These are phyloP conservation scores for Astathelohania contejeani DNA, from an alignment of 371 early-diverging fungal species.

Conservation along the genomic window DNA sequence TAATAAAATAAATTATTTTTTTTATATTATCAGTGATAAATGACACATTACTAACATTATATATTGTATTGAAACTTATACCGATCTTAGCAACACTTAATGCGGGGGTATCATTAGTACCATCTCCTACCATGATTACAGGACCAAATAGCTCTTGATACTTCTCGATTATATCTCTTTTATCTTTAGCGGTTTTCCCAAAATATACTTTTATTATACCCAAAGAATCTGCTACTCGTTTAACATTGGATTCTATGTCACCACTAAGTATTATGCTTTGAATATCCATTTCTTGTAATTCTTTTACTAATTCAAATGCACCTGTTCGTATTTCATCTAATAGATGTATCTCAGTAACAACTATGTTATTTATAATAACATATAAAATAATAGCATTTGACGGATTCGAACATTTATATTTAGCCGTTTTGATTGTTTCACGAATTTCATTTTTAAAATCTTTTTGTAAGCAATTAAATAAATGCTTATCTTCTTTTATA, in stretches of 20 bases:
- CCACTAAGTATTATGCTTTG: not conserved
- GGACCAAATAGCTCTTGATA: not conserved
- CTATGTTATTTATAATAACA: not conserved
- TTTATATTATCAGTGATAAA: too few species aligned
- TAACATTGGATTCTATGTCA: constrained; percentile 7
- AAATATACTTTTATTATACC: constrained; percentile 1
- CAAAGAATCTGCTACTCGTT: not conserved
- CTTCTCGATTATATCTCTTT: not conserved
- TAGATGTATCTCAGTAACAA: not conserved
- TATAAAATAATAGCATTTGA: not conserved
- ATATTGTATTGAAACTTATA: too few species aligned
- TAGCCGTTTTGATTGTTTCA: not conserved
- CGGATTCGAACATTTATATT: not conserved
- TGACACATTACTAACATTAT: too few species aligned
- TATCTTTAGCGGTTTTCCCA: not conserved
- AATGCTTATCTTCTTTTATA: not conserved
- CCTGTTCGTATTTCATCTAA: not conserved
- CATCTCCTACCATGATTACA: constrained; percentile 9
- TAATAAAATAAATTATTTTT: too few species aligned
- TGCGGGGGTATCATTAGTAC: constrained; percentile 8
- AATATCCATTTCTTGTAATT: not conserved
- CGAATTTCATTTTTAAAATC: constrained; percentile 1
- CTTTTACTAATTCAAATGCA: not conserved
- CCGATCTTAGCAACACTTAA: too few species aligned
- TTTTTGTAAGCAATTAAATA: not conserved